Percentiles rank a stretch among this genome's conserved stretches.
Conservation (phyloP, 1,284 basidiomycete species). For the Thelephora terrestris region DNA sequence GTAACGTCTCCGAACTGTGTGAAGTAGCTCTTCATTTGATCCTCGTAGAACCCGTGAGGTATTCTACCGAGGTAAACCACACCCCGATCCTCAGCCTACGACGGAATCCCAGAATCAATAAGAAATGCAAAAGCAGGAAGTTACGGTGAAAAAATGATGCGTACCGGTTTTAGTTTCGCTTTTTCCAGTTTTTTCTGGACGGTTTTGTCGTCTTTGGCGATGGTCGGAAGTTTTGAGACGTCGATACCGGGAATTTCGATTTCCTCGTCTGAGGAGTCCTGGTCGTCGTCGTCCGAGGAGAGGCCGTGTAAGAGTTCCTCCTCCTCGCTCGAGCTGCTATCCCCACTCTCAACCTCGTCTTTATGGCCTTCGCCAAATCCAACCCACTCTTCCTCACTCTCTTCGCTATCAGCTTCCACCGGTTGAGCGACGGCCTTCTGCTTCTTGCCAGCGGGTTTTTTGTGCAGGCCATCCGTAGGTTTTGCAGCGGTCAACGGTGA, state of each 20-base stretch:
- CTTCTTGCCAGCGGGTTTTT: slow-evolving; percentile 3
- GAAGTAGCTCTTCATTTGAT: slow-evolving; percentile 89
- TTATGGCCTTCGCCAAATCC: slow-evolving; percentile 7
- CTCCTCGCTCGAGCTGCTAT: slow-evolving; percentile 13
- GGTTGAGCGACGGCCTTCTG: slow-evolving; percentile 1
- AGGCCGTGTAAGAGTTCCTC: slow-evolving; percentile 56
- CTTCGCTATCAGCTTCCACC: background rate
- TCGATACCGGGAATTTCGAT: slow-evolving; percentile 49
- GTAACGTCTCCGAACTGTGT: slow-evolving; percentile 91
- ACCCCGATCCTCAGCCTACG: slow-evolving; percentile 65
- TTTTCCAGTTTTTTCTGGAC: slow-evolving; percentile 77
- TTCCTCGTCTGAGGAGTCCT: slow-evolving; percentile 79
- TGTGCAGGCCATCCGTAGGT: background rate
- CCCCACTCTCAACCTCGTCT: slow-evolving; percentile 9
- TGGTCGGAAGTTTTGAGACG: slow-evolving; percentile 62
- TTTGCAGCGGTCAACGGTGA: background rate
- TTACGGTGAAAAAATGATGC: slow-evolving; percentile 17
- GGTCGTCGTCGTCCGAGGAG: slow-evolving; percentile 53
- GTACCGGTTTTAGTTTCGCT: slow-evolving; percentile 70
- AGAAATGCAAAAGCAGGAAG: background rate
- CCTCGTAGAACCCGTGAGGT: slow-evolving; percentile 96
- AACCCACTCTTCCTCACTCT: background rate
- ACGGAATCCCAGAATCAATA: slow-evolving; percentile 3
- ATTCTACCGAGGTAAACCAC: slow-evolving; percentile 87
- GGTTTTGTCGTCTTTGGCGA: slow-evolving; percentile 76